phyloP scores from a whole-genome alignment of 2,329 filamentous ascomycete species.

The Beauveria brongniartii region DNA sequence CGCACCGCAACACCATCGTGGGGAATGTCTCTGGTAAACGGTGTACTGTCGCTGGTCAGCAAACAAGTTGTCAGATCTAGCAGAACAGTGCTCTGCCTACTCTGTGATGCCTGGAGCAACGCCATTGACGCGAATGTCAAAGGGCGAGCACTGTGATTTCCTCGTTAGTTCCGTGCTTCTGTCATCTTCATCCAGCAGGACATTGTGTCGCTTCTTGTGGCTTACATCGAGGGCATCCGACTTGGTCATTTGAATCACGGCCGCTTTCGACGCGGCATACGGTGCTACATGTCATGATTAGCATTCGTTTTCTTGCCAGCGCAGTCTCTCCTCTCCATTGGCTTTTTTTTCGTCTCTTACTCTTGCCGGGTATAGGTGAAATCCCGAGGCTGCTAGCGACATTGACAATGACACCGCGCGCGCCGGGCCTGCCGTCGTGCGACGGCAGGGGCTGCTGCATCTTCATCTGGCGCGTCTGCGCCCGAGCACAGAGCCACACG shows the following conservation, averaged over 20 bases:
- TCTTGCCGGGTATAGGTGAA: slow-evolving; percentile 31
- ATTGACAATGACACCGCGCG: slow-evolving; percentile 36
- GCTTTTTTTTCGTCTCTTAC: slow-evolving; percentile 20
- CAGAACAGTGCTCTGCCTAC: slow-evolving; percentile 15
- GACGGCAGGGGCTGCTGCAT: slow-evolving; percentile 32
- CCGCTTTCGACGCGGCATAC: slow-evolving; percentile 38
- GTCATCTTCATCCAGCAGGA: no score
- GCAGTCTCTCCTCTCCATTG: neutral
- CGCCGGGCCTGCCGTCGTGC: slow-evolving; percentile 34
- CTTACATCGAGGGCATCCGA: slow-evolving; percentile 39
- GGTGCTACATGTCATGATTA: slow-evolving; percentile 23
- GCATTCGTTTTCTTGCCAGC: neutral
- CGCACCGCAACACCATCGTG: slow-evolving; percentile 23
- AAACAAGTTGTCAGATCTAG: neutral
- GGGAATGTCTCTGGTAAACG: slow-evolving; percentile 33
- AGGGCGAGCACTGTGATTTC: slow-evolving; percentile 30
- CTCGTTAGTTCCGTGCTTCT: neutral
- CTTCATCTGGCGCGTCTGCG: slow-evolving; percentile 34
- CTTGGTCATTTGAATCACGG: slow-evolving; percentile 36
- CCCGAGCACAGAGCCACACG: slow-evolving; percentile 35
- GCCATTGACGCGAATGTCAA: slow-evolving; percentile 37
- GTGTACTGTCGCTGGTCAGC: slow-evolving; percentile 22
- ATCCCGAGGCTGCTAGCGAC: slow-evolving; percentile 35
- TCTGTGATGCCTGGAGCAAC: slow-evolving; percentile 39
- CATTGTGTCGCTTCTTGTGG: neutral